Evolutionary conservation across 805 yeast species (phyloP).

Genomic region (Wickerhamiella sergipiensis): DNA sequence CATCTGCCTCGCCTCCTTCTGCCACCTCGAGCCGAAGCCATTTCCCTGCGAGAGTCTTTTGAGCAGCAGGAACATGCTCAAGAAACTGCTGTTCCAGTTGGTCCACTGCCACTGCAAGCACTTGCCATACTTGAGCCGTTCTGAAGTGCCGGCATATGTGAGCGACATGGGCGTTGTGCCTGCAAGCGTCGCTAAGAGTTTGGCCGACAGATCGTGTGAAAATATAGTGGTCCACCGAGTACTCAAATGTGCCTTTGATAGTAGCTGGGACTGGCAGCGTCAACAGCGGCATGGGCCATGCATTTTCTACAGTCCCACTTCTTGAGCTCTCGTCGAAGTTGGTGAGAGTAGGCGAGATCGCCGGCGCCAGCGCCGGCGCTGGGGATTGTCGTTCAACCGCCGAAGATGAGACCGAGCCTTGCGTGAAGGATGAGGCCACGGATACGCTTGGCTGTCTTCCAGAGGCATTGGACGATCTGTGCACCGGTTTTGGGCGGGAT

Average conservation of each 20-base stretch:
- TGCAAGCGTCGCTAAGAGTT: constrained; percentile 40
- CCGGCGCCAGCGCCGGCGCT: not conserved
- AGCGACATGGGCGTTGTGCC: constrained; percentile 40
- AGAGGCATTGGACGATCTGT: not conserved
- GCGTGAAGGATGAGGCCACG: not conserved
- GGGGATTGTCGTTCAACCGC: not conserved
- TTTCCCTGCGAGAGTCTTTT: constrained; percentile 5
- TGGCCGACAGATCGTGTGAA: constrained; percentile 32
- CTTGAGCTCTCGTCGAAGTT: not conserved
- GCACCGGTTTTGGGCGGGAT: not conserved
- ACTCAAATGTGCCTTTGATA: not conserved
- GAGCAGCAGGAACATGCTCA: constrained; percentile 1
- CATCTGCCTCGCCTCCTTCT: constrained; percentile 1
- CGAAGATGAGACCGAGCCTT: not conserved
- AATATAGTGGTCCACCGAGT: constrained; percentile 13
- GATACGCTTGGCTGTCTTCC: not conserved
- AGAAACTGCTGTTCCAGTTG: constrained; percentile 8
- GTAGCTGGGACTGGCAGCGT: not conserved
- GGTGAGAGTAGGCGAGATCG: not conserved
- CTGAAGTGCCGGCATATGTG: constrained; percentile 2
- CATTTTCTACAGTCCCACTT: not conserved
- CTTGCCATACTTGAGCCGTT: constrained; percentile 13
- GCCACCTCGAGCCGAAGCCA: constrained; percentile 11
- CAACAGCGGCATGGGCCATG: not conserved
- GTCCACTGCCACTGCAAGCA: constrained; percentile 12